A percentile compares a stretch with the other conserved stretches of the same genome.
phyloP scores from a whole-genome alignment of 257 asterid species.

The Plantago major region DNA sequence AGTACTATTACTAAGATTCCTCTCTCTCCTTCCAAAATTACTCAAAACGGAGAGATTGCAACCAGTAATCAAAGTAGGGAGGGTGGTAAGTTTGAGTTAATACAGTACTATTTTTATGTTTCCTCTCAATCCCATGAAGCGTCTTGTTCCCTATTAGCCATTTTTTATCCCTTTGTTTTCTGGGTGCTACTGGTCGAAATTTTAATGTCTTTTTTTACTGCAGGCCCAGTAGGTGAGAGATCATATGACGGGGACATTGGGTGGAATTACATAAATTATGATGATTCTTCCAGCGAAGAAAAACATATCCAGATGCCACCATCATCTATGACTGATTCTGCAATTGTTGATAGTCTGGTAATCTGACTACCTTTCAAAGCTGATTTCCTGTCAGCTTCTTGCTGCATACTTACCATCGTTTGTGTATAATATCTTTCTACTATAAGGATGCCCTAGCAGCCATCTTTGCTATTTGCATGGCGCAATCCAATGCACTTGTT shows the following conservation, averaged over 20 bases:
- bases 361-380: not conserved
- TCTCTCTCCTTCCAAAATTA: slow-evolving; percentile 49
- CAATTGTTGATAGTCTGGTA: slow-evolving; percentile 25
- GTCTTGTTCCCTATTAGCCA: not conserved
- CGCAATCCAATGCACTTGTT: not conserved
- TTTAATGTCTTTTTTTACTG: slow-evolving; percentile 4
- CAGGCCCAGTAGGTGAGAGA: slow-evolving; percentile 26
- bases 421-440: slow-evolving; percentile 15
- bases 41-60: slow-evolving; percentile 41
- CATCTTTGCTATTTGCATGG: not conserved
- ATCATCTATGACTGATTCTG: slow-evolving; percentile 21
- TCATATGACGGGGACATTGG: slow-evolving; percentile 21
- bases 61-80: slow-evolving; percentile 30
- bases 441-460: not conserved
- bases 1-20: slow-evolving; percentile 61
- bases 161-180: not conserved
- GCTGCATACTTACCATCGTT: slow-evolving; percentile 2
- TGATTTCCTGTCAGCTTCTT: not conserved
- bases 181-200: slow-evolving; percentile 3
- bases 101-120: not conserved
- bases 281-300: slow-evolving; percentile 25
- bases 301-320: slow-evolving; percentile 23
- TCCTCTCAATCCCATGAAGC: not conserved
- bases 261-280: slow-evolving; percentile 22
- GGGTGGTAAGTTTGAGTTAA: slow-evolving; percentile 44